These are phyloP conservation scores for Flaveria linearis DNA, from an alignment of 129 eudicot species.

Conservation along the genomic window DNA sequence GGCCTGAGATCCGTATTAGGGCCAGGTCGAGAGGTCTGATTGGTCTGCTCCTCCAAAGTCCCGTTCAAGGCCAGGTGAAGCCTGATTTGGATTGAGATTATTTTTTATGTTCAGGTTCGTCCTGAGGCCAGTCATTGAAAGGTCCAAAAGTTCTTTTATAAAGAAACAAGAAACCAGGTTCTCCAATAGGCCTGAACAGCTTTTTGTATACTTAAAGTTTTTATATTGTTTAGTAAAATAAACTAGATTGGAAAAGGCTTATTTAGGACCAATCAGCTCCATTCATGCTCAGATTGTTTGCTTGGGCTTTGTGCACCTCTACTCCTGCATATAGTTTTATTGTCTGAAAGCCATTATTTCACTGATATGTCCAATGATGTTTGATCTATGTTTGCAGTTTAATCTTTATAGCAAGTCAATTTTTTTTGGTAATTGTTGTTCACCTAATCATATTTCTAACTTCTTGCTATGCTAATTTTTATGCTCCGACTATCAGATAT, in stretches of 20 bases:
- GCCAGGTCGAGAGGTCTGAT: background rate
- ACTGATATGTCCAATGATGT: background rate
- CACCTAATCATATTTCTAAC: slow-evolving; percentile 6
- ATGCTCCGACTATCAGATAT: slow-evolving; percentile 56
- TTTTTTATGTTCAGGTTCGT: background rate
- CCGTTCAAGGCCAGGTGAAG: background rate
- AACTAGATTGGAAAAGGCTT: background rate
- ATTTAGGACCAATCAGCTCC: background rate
- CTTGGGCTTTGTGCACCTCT: slow-evolving; percentile 13
- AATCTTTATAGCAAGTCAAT: background rate
- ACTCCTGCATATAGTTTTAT: slow-evolving; percentile 10
- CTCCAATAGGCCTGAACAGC: background rate
- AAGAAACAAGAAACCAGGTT: background rate
- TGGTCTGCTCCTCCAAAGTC: background rate
- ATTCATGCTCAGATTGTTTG: background rate
- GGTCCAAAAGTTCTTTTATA: background rate
- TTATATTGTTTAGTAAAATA: background rate
- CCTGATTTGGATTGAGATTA: background rate
- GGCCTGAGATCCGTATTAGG: slow-evolving; percentile 4
- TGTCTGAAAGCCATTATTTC: slow-evolving; percentile 10
- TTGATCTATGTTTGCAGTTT: background rate
- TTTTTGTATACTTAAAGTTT: background rate
- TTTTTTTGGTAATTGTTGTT: background rate
- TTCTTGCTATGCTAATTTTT: slow-evolving; percentile 33
- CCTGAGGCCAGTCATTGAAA: background rate